Conservation (phyloP, 2,329 filamentous ascomycete genomes). For the Albifimbria verrucaria region DNA sequence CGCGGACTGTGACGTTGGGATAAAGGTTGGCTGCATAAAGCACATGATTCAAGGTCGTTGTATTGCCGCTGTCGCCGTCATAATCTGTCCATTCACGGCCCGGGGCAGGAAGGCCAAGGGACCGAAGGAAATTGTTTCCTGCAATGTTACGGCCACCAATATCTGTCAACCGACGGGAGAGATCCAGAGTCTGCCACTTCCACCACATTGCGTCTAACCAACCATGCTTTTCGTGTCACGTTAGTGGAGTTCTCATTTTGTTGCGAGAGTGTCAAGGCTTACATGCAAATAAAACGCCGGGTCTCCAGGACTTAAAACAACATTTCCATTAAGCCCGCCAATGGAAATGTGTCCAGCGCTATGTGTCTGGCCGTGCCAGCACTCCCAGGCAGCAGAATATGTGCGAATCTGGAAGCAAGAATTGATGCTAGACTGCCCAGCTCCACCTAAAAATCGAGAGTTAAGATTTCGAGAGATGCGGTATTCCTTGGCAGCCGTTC, state of each 20-base stretch:
- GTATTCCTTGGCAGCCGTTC: no score
- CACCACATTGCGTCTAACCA: slow-evolving; percentile 14
- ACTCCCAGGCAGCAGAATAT: slow-evolving; percentile 10
- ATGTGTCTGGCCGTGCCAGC: slow-evolving; percentile 7
- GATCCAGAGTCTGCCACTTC: slow-evolving; percentile 13
- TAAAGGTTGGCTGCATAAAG: slow-evolving; percentile 8
- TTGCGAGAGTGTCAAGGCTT: no score
- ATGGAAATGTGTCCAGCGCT: slow-evolving; percentile 7
- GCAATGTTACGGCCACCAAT: slow-evolving; percentile 25
- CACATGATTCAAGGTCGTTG: slow-evolving; percentile 11
- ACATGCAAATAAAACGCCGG: no score
- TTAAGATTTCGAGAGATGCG: no score
- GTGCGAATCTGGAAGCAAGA: no score
- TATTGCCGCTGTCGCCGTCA: slow-evolving; percentile 9
- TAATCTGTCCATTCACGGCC: slow-evolving; percentile 4
- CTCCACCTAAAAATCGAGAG: no score
- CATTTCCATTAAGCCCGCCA: slow-evolving; percentile 9
- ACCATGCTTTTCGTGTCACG: slow-evolving; percentile 8
- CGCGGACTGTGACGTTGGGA: slow-evolving; percentile 19
- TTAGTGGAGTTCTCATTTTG: no score
- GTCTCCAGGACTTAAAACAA: slow-evolving; percentile 8
- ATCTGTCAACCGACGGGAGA: slow-evolving; percentile 10
- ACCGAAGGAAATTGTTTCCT: neutral
- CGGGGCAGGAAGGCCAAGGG: neutral
- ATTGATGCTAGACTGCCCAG: no score